Base-by-base conservation (phyloP, 139 green algal genomes). In the Closterium sp. region DNA sequence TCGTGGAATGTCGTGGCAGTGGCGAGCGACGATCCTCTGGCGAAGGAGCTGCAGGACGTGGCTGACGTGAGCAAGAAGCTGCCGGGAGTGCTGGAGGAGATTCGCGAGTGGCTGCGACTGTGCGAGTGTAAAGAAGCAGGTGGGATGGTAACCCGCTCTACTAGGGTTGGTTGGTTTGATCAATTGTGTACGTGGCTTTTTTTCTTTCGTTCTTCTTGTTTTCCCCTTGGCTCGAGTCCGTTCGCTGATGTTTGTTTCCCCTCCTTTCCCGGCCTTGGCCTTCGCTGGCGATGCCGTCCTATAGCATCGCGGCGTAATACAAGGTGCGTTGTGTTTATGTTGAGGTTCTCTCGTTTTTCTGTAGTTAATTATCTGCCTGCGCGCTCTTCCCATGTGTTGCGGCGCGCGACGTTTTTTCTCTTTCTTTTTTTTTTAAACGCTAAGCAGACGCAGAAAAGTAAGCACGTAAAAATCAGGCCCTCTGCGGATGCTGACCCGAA, bases 1-100 rank as follows among this genome's bases (percentile, higher is more conserved):
- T 31, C 84, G 50, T 93, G 90, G 73, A 93, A 93, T 31, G 90
- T 93, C 29, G 90, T 93, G 31, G 85, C 90, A 9, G 42, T 93
- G 17, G 85, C 86, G 17, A 27, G 21, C 19, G 29, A 88, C 29
- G 79, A 91, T 70, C 45, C n/a, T 10, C 50, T 87, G 73, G 90
- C 90, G 31, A 30, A 24, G 29, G 17, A n/a, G 32, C 32, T 89
- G 10, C 28, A 91, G 11, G 90, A 93, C 87, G 28, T 93, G 29
- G 85, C 21, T 10, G 90, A 93, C 85, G 29, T 93, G 29, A 31
- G 50, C 86, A 24, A 34, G 85, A 22, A 62, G 19, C 30, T 93
- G 73, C 90, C 90, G 29, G 28, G 84, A 17, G 34, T 79, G 28
- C 24, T 90, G 31, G 90, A 89, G 29, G 73, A 62, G 73, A 85